Evolutionary conservation across 352 stramenopile genomes (phyloP).

Genomic region (Phytophthora niederhauseri): DNA sequence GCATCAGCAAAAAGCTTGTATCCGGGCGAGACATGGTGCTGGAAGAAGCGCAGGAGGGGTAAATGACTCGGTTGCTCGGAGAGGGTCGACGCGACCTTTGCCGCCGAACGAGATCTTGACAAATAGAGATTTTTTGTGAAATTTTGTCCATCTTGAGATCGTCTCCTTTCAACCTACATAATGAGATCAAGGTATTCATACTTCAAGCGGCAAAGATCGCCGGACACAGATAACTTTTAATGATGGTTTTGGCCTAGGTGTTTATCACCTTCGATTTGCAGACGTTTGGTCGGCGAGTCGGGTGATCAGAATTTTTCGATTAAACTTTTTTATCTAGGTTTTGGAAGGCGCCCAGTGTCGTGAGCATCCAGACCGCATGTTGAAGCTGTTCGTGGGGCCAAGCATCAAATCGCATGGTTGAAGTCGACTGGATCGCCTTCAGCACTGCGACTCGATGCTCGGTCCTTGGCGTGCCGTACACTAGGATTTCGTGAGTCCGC

Average conservation of each 20-base stretch:
- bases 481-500: slow-evolving; percentile 1
- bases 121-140: background rate
- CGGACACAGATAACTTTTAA: background rate
- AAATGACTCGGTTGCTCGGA: background rate
- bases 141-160: background rate
- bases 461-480: slow-evolving; percentile 2
- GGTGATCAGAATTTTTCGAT: slow-evolving; percentile 1
- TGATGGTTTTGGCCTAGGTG: background rate
- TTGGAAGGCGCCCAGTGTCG: background rate
- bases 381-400: background rate
- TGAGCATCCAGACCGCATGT: background rate
- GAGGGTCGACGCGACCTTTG: background rate
- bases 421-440: background rate
- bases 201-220: background rate
- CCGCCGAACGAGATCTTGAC: background rate
- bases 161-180: background rate
- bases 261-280: background rate
- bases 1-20: background rate
- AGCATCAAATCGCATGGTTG: background rate
- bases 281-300: background rate
- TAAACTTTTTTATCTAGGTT: background rate
- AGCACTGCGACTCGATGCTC: background rate
- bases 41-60: background rate
- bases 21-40: background rate
- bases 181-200: background rate